Conservation (phyloP, 331 rosid species). For the Phaseolus coccineus region DNA sequence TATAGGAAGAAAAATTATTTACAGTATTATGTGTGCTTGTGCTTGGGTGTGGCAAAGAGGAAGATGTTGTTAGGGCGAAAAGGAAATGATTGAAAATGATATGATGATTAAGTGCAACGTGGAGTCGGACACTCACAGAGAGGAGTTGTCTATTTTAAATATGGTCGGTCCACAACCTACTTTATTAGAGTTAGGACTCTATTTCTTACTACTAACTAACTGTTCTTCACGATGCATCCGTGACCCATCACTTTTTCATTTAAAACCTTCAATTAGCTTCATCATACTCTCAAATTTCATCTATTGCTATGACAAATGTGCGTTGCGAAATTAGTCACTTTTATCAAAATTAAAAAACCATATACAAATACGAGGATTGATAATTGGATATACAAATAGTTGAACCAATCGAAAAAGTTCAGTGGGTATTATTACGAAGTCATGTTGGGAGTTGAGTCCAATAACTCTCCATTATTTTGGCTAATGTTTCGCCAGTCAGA, state of each 20-base stretch:
- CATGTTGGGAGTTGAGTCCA: neutral
- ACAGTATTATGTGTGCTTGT: no score
- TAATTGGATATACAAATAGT: neutral
- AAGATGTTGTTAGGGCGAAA: neutral
- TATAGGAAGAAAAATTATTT: no score
- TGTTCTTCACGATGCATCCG: conserved; percentile 45
- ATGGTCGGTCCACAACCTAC: conserved; percentile 28
- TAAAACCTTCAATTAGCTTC: conserved; percentile 2
- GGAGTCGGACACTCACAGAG: neutral
- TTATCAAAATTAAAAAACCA: neutral
- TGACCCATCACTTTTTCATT: conserved; percentile 45
- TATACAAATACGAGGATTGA: neutral
- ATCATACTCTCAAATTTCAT: neutral
- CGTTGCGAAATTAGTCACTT: neutral
- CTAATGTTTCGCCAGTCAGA: neutral
- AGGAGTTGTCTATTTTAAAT: conserved; percentile 12
- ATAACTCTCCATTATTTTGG: neutral
- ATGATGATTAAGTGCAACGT: conserved; percentile 2
- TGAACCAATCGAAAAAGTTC: neutral
- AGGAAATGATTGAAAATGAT: conserved; percentile 36
- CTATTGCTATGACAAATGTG: neutral
- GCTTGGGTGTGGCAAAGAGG: neutral
- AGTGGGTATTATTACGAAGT: neutral
- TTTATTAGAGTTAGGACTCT: conserved; percentile 26
- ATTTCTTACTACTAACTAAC: conserved; percentile 33